Evolutionary conservation across 2,329 filamentous ascomycete species (phyloP).

Genomic region (Colletotrichum sp.): DNA sequence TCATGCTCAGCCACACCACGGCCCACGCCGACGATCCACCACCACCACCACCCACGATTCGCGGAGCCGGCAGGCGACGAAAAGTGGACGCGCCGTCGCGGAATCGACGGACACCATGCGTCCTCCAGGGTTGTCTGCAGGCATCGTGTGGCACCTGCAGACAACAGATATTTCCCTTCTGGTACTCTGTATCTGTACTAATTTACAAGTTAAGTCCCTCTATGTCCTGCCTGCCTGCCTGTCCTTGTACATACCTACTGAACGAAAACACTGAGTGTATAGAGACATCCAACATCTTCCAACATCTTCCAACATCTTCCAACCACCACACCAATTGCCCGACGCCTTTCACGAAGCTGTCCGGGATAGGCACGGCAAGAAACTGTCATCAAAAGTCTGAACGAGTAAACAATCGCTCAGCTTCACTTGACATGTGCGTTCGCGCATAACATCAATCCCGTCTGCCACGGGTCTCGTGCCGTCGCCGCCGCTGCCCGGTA

Average conservation of each 20-base stretch:
- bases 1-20: slow-evolving; percentile 15
- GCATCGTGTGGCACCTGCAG: not conserved
- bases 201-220: too few species aligned
- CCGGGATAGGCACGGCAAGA: not conserved
- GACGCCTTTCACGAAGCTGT: not conserved
- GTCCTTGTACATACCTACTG: not conserved
- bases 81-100: not conserved
- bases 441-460: not conserved
- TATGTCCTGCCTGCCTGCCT: not conserved
- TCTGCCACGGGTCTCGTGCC: not conserved
- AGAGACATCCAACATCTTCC: too few species aligned
- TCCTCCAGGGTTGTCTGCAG: not conserved
- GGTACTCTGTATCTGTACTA: not conserved
- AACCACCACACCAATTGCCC: not conserved
- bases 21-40: not conserved
- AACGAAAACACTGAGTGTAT: too few species aligned
- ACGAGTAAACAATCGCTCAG: not conserved
- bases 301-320: too few species aligned
- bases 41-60: not conserved
- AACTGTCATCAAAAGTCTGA: not conserved
- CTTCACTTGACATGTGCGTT: not conserved
- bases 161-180: not conserved
- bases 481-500: not conserved
- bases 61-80: not conserved
- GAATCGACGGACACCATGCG: not conserved